Conservation (phyloP, 2,329 filamentous ascomycete species). For the Fusarium zealandicum region DNA sequence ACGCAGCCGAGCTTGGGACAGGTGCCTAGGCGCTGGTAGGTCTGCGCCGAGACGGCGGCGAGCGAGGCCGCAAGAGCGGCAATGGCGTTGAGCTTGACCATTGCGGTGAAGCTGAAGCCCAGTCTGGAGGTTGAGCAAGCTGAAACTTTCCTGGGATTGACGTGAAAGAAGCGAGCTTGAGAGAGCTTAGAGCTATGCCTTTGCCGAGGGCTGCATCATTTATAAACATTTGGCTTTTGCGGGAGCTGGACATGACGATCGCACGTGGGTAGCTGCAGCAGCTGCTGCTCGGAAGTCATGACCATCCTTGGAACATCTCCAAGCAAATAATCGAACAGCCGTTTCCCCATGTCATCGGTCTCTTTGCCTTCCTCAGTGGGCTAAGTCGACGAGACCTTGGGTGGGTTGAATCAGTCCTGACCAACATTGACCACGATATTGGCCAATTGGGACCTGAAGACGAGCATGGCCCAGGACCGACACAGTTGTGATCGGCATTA, state of each 20-base stretch:
- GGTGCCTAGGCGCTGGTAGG: constrained; percentile 65
- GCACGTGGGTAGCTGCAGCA: constrained; percentile 30
- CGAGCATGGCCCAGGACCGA: constrained; percentile 22
- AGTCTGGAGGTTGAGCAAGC: neutral
- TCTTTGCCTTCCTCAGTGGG: constrained; percentile 36
- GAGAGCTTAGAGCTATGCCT: constrained; percentile 10
- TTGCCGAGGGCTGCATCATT: constrained; percentile 30
- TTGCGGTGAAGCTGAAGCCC: constrained; percentile 31
- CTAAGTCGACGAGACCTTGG: constrained; percentile 28
- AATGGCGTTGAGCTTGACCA: constrained; percentile 48
- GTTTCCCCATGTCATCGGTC: constrained; percentile 20
- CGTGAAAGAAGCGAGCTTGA: constrained; percentile 22
- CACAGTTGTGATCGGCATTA: constrained; percentile 31
- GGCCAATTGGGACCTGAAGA: constrained; percentile 28
- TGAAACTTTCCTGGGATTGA: constrained; percentile 6
- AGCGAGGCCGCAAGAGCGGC: constrained; percentile 46
- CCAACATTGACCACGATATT: constrained; percentile 18
- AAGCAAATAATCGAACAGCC: neutral
- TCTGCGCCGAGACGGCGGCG: constrained; percentile 59
- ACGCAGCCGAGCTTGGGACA: constrained; percentile 67
- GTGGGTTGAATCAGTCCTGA: constrained; percentile 24
- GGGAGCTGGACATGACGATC: constrained; percentile 10
- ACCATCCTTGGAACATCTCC: constrained; percentile 9
- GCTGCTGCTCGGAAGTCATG: constrained; percentile 25
- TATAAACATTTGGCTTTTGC: constrained; percentile 24